Percentiles rank a stretch among this genome's conserved stretches.
Evolutionary conservation across 2,329 filamentous ascomycete genomes (phyloP).

Genomic region (Botryosphaeria dothidea): DNA sequence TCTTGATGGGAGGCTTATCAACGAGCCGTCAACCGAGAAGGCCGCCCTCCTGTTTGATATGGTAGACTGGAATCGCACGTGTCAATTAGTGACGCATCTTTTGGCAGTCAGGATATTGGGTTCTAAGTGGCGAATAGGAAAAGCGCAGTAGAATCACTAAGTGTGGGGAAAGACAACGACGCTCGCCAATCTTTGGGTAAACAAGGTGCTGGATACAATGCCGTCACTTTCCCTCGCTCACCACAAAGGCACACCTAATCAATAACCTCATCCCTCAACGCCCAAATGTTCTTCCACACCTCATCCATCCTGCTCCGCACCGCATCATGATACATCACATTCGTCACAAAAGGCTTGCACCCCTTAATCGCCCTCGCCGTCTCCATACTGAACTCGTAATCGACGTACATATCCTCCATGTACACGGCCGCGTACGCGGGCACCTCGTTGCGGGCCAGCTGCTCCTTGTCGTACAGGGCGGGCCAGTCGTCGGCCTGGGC

Average conservation of each 20-base stretch:
- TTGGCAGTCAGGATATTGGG: too few relatives aligned
- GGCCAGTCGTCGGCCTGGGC: conserved; percentile 72
- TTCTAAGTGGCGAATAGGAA: too few relatives aligned
- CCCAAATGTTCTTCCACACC: conserved; percentile 74
- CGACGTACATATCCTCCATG: conserved; percentile 90
- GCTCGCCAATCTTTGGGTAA: too few relatives aligned
- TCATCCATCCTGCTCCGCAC: conserved; percentile 73
- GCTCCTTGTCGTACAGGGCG: conserved; percentile 71
- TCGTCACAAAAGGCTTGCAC: conserved; percentile 81
- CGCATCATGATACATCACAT: conserved; percentile 84
- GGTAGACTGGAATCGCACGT: too few relatives aligned
- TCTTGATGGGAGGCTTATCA: too few relatives aligned
- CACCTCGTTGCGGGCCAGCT: conserved; percentile 74
- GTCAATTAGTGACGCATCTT: too few relatives aligned
- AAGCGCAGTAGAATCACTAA: too few relatives aligned
- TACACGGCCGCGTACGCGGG: conserved; percentile 85
- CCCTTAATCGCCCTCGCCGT: conserved; percentile 75
- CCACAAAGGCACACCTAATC: neutral
- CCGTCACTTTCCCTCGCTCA: too few relatives aligned
- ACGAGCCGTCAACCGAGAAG: too few relatives aligned
- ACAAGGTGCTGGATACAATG: too few relatives aligned
- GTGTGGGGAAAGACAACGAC: too few relatives aligned
- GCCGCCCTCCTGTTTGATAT: too few relatives aligned
- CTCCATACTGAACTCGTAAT: conserved; percentile 70
- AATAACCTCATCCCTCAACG: conserved; percentile 64